Percentiles rank a stretch among this genome's conserved stretches.
These are phyloP conservation scores for Chaetomium cochliodes DNA, from an alignment of 495 filamentous ascomycete species.

Conservation along the genomic window DNA sequence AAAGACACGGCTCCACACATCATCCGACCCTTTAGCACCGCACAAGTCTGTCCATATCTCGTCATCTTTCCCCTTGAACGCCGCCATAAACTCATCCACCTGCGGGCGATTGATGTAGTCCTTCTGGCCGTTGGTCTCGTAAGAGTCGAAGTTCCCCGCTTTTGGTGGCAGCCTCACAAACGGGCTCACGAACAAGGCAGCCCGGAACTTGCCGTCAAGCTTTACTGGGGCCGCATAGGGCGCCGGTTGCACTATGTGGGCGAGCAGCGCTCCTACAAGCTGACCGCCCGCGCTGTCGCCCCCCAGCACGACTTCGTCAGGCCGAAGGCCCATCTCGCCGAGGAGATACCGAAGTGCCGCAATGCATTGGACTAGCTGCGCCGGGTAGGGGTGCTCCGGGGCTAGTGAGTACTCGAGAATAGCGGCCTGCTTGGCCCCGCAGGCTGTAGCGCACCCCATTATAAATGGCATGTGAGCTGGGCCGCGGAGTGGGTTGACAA, in stretches of 20 bases:
- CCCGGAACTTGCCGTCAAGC: constrained; percentile 1
- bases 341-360: constrained; percentile 13
- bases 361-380: constrained; percentile 20
- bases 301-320: background rate
- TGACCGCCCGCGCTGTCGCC: constrained; percentile 3
- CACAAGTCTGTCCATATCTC: constrained; percentile 30
- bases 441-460: constrained; percentile 4
- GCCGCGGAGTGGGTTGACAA: constrained; percentile 24
- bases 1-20: constrained; percentile 23
- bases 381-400: constrained; percentile 25
- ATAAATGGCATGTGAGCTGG: constrained; percentile 26
- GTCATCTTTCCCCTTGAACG: constrained; percentile 6
- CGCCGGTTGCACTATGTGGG: constrained; percentile 11
- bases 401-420: constrained; percentile 27
- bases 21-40: background rate
- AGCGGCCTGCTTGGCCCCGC: background rate
- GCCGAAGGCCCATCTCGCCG: background rate
- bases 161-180: constrained; percentile 3
- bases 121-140: background rate
- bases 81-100: constrained; percentile 6
- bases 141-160: background rate
- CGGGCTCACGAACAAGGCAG: constrained; percentile 22
- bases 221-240: constrained; percentile 9
- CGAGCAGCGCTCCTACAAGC: constrained; percentile 21
- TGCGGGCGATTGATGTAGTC: background rate